Evolutionary conservation across 306 rosid genomes (phyloP).

Genomic region (Corylus avellana): DNA sequence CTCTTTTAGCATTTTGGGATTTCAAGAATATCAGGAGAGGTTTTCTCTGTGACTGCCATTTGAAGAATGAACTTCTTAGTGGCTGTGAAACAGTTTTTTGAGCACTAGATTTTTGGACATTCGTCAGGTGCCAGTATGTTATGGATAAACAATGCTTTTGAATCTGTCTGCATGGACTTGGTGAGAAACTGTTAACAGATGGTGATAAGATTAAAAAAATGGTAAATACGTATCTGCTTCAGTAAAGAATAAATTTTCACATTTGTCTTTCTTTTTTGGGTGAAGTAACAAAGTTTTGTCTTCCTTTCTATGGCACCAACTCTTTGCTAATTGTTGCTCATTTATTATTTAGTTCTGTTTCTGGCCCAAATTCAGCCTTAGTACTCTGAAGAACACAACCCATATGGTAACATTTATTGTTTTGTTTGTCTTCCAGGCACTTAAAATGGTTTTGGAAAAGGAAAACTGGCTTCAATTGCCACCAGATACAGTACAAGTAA

Average conservation of each 20-base stretch:
- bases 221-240: background rate
- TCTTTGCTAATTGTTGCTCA: slow-evolving; percentile 17
- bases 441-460: slow-evolving; percentile 93
- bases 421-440: slow-evolving; percentile 59
- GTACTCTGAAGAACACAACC: slow-evolving; percentile 11
- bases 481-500: slow-evolving; percentile 70
- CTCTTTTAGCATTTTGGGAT: background rate
- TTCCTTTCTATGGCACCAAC: background rate
- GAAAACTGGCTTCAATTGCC: slow-evolving; percentile 84
- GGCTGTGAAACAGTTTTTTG: background rate
- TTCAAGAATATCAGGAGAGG: background rate
- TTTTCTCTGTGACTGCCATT: background rate
- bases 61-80: background rate
- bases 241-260: background rate
- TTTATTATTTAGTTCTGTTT: slow-evolving; percentile 25
- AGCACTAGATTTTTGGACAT: background rate
- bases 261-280: background rate
- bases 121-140: background rate
- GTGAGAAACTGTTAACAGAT: background rate
- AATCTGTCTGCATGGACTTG: background rate
- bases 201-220: background rate
- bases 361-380: slow-evolving; percentile 9
- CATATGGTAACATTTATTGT: slow-evolving; percentile 14
- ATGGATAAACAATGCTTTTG: background rate
- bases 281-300: background rate